phyloP scores from a whole-genome alignment of 176 grass and related monocot genomes.

The Oryza brachyantha region DNA sequence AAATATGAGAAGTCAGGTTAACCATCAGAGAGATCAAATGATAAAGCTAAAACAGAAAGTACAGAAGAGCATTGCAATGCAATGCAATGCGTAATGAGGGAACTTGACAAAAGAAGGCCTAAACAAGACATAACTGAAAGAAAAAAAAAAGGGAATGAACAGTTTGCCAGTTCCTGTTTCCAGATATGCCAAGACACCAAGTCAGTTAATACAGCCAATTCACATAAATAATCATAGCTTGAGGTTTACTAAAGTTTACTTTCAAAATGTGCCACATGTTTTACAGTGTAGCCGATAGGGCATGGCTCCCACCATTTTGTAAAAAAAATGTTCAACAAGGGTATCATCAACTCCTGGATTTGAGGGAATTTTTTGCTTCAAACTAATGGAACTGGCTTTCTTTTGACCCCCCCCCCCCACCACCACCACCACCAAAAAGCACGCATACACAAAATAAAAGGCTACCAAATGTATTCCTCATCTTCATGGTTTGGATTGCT shows the following conservation, averaged over 20 bases:
- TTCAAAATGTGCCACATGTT: not conserved
- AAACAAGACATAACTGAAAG: not conserved
- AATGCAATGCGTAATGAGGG: not conserved
- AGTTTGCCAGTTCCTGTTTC: not conserved
- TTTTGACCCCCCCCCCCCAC: not conserved
- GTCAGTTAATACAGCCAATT: slow-evolving; percentile 3
- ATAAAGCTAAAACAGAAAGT: slow-evolving; percentile 19
- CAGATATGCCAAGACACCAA: not conserved
- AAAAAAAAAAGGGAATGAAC: not conserved
- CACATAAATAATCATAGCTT: not conserved
- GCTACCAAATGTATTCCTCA: not conserved
- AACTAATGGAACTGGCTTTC: not conserved
- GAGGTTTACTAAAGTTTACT: not conserved
- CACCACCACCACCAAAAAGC: too few relatives aligned
- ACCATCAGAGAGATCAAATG: not conserved
- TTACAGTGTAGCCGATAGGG: not conserved
- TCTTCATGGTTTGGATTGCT: not conserved
- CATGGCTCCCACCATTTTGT: not conserved
- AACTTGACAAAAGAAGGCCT: not conserved
- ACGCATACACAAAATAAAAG: not conserved
- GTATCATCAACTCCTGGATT: not conserved
- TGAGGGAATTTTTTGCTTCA: not conserved
- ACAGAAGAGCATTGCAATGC: not conserved
- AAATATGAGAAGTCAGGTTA: not conserved
- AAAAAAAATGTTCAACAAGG: not conserved